A percentile compares a stretch with the other conserved stretches of the same genome.
Evolutionary conservation across 2,329 filamentous ascomycete genomes (phyloP).

Genomic region (Ilyonectria destructans): DNA sequence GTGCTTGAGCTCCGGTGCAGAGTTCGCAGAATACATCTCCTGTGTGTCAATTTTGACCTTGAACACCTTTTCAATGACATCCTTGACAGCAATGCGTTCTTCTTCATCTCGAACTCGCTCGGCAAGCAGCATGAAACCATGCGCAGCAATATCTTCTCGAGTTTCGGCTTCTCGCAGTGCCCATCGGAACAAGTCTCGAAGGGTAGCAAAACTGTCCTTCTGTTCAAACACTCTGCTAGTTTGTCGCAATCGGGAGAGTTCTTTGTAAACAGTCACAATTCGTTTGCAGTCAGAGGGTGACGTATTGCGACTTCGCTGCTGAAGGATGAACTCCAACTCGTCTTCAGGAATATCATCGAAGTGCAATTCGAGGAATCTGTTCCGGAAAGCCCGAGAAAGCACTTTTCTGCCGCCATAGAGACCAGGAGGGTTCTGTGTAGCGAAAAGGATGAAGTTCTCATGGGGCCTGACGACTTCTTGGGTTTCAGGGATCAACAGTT

Average conservation of each 20-base stretch:
- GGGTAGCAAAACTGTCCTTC: slow-evolving; percentile 96
- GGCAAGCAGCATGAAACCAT: slow-evolving; percentile 96
- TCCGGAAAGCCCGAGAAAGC: slow-evolving; percentile 94
- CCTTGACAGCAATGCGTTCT: slow-evolving; percentile 87
- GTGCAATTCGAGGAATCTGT: slow-evolving; percentile 96
- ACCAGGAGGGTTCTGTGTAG: slow-evolving; percentile 96
- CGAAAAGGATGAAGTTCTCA: slow-evolving; percentile 97
- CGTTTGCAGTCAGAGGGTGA: slow-evolving; percentile 92
- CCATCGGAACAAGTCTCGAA: slow-evolving; percentile 97
- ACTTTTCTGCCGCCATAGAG: slow-evolving; percentile 96
- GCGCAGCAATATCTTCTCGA: slow-evolving; percentile 88
- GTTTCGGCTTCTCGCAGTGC: slow-evolving; percentile 88
- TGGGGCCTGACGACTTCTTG: slow-evolving; percentile 95
- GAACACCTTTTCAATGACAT: slow-evolving; percentile 91
- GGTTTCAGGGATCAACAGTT: slow-evolving; percentile 95
- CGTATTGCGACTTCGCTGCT: slow-evolving; percentile 87
- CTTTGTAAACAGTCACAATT: slow-evolving; percentile 95
- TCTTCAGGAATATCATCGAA: slow-evolving; percentile 98
- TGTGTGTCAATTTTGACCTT: slow-evolving; percentile 85
- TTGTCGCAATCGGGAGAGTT: slow-evolving; percentile 91
- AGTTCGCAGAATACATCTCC: slow-evolving; percentile 77
- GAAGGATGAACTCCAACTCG: slow-evolving; percentile 92
- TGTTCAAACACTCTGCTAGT: slow-evolving; percentile 95
- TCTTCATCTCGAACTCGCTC: slow-evolving; percentile 94
- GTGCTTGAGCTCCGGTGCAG: slow-evolving; percentile 70